Evolutionary conservation across 2,329 filamentous ascomycete species (phyloP).

Genomic region (Fusarium sambucinum): DNA sequence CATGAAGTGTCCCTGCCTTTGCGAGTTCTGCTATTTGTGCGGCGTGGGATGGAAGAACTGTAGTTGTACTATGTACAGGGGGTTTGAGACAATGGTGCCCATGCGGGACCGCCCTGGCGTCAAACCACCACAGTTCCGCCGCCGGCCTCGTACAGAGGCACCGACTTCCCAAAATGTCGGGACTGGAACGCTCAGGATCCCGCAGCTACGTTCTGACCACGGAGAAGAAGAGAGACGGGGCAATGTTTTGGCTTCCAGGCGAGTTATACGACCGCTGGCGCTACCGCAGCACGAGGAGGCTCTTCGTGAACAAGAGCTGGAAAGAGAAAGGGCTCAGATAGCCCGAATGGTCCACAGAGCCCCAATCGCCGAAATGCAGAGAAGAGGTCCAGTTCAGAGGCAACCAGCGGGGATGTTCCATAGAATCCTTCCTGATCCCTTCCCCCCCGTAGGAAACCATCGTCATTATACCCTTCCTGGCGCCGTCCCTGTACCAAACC

Average conservation of each 20-base stretch:
- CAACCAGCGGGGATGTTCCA: not conserved
- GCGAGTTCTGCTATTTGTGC: constrained; percentile 65
- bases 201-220: constrained; percentile 27
- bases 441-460: no score
- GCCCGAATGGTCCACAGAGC: no score
- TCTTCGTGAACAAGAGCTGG: not conserved
- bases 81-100: constrained; percentile 17
- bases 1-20: constrained; percentile 57
- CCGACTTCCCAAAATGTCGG: not conserved
- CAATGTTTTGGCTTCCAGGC: not conserved
- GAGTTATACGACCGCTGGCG: constrained; percentile 4
- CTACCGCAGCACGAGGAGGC: not conserved
- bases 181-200: not conserved
- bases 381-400: not conserved
- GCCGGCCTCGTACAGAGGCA: not conserved
- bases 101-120: constrained; percentile 27
- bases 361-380: not conserved
- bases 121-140: constrained; percentile 38
- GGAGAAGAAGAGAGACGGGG: constrained; percentile 17
- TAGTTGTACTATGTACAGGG: constrained; percentile 42
- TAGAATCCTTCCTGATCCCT: no score
- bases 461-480: no score
- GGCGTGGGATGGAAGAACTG: constrained; percentile 58
- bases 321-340: not conserved
- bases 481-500: no score